phyloP scores from a whole-genome alignment of 768 basidiomycete genomes.

The Termitomyces heimii region DNA sequence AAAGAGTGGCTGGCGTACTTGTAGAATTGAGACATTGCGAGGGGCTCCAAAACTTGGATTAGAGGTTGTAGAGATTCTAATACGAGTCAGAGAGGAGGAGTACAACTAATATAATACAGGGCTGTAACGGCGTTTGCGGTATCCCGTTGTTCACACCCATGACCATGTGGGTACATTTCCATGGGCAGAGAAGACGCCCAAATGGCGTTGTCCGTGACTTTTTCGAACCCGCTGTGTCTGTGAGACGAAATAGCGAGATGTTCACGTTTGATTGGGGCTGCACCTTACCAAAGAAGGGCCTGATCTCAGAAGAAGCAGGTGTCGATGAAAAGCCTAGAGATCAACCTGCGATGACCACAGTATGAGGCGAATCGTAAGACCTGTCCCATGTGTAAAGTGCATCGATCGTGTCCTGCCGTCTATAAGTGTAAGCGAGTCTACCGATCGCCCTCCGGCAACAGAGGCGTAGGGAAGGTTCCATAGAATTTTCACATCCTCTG shows the following conservation, averaged over 20 bases:
- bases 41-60: too few species aligned
- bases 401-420: neutral
- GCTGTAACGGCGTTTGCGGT: neutral
- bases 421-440: neutral
- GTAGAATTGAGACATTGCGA: neutral
- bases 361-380: neutral
- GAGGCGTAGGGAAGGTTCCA: too few species aligned
- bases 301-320: neutral
- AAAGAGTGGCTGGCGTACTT: neutral
- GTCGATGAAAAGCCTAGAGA: neutral
- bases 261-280: neutral
- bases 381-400: neutral
- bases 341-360: neutral
- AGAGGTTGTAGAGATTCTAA: neutral
- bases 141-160: neutral
- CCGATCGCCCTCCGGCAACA: neutral
- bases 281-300: neutral
- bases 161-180: neutral
- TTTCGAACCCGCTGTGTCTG: neutral
- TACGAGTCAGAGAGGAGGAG: neutral
- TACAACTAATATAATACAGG: neutral
- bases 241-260: neutral
- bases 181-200: neutral
- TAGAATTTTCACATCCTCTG: too few species aligned
- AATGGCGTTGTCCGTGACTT: neutral